Conservation (phyloP, 106 monocot species). For the Dendrobium chrysotoxum region DNA sequence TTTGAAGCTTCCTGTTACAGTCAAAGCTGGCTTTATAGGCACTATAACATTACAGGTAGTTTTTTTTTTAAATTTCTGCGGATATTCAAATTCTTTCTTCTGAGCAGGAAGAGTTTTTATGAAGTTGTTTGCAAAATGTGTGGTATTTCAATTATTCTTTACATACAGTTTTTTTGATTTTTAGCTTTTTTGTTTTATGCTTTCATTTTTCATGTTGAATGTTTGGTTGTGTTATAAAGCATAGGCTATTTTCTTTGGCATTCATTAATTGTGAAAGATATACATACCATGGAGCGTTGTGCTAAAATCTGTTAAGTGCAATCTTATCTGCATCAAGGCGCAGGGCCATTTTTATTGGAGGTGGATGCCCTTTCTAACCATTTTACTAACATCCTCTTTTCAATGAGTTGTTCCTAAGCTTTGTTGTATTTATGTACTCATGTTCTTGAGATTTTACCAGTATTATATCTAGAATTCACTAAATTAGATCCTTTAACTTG, state of each 20-base stretch:
- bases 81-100: background rate
- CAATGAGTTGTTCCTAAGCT: too few species aligned
- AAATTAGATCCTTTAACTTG: too few species aligned
- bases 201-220: background rate
- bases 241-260: background rate
- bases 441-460: too few species aligned
- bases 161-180: background rate
- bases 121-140: background rate
- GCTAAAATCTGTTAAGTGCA: too few species aligned
- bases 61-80: background rate
- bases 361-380: too few species aligned
- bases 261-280: background rate
- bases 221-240: background rate
- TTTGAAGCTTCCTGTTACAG: conserved; percentile 80
- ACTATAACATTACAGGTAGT: conserved; percentile 95
- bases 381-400: too few species aligned
- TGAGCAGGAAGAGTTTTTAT: background rate
- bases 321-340: too few species aligned
- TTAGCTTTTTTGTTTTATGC: background rate
- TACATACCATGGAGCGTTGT: background rate
- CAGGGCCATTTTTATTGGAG: too few species aligned
- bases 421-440: too few species aligned
- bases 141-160: too few species aligned
- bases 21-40: conserved; percentile 95
- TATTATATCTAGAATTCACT: too few species aligned